These are phyloP conservation scores for Puccinia polysora DNA, from an alignment of 1,284 basidiomycete species.

Conservation along the genomic window DNA sequence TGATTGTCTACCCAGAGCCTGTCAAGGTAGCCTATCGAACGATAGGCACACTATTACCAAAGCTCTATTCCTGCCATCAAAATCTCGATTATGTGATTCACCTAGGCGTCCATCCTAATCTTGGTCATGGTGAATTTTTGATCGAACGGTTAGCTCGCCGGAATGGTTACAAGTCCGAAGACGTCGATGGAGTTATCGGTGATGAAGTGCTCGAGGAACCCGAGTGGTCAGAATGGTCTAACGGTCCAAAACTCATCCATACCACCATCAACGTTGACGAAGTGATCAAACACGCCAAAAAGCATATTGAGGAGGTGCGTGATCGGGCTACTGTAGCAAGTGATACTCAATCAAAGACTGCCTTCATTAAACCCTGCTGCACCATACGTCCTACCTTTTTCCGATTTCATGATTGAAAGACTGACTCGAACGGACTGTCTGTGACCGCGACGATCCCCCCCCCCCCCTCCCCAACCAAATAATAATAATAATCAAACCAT, in stretches of 20 bases:
- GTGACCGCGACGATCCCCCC: not conserved
- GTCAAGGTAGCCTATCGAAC: constrained; percentile 1
- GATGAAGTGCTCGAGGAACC: not conserved
- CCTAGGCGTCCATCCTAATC: not conserved
- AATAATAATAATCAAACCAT: not conserved
- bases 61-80: not conserved
- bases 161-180: not conserved
- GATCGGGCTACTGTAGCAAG: too few relatives aligned
- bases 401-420: too few relatives aligned
- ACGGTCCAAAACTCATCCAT: not conserved
- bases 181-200: not conserved
- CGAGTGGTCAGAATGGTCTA: not conserved
- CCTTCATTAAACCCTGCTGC: too few relatives aligned
- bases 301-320: not conserved
- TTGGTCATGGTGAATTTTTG: not conserved
- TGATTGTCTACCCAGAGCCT: not conserved
- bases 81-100: not conserved
- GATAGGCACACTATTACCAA: not conserved
- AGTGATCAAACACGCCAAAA: not conserved
- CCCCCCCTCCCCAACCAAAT: not conserved
- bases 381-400: too few relatives aligned
- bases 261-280: not conserved
- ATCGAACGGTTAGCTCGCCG: not conserved
- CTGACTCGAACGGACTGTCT: too few relatives aligned
- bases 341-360: not conserved